These are phyloP conservation scores for Lentinula edodes DNA, from an alignment of 768 basidiomycete genomes.

Conservation along the genomic window DNA sequence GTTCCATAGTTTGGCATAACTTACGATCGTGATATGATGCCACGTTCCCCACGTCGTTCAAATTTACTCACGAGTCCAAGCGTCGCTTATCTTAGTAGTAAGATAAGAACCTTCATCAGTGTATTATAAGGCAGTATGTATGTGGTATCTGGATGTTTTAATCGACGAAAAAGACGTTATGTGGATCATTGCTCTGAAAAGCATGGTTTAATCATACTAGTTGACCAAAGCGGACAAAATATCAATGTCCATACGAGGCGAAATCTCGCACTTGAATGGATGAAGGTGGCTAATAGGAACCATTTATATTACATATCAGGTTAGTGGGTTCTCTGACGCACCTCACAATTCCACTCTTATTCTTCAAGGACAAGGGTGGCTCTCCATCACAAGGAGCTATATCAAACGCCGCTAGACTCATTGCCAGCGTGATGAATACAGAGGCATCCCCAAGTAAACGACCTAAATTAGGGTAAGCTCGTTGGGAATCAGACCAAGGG, in stretches of 20 bases:
- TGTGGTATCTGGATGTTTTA: too few species aligned
- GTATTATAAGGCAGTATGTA: too few species aligned
- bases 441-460: constrained; percentile 6
- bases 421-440: constrained; percentile 3
- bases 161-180: too few species aligned
- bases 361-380: background rate
- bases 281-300: background rate
- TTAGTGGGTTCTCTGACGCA: background rate
- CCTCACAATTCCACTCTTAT: constrained; percentile 4
- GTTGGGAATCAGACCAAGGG: too few species aligned
- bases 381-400: constrained; percentile 2
- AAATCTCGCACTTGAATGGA: constrained; percentile 6
- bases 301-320: background rate
- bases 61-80: background rate
- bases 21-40: background rate
- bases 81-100: constrained; percentile 2
- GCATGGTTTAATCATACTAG: background rate
- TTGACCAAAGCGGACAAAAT: background rate
- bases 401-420: constrained; percentile 5
- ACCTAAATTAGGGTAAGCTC: background rate
- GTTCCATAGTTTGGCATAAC: background rate
- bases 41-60: background rate
- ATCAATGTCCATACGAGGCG: constrained; percentile 1
- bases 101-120: background rate
- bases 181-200: too few species aligned